Base-by-base conservation (phyloP, 371 early-diverging fungal species). In the Mucor piriformis region DNA sequence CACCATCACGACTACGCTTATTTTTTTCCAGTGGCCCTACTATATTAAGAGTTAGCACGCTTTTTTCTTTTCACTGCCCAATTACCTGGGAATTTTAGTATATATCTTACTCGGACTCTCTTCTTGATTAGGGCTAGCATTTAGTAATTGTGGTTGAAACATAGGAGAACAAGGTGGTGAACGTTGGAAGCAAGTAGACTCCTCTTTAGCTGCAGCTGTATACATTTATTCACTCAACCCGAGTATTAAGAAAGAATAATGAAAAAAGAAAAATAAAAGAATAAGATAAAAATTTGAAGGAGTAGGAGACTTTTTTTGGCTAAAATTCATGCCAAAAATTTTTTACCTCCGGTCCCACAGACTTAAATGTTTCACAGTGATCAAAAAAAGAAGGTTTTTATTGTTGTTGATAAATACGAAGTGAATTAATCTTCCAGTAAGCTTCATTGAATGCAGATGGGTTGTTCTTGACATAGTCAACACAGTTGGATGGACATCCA, bases 401-500 rank as follows among this genome's bases (percentile, higher is more conserved):
- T 49, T 33, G 27, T 62, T 50, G 11, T 15, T 66, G 57, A 25
- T 49, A 70, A 3, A 70, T 56, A 25, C 61, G 61, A 18, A 70
- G 38, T 11, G 34, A 59, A 47, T 65, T 70, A 15, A 66, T 59
- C 23, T 35, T 27, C 54, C 61, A 70, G 35, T 58, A 65, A 23
- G 70, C 59, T 20, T 70, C 44, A 27, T 16, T 51, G 24, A 69
- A 70, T 21, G 50, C 55, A 6, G 15, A 2, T 2, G 66, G 63
- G 16, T 49, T 62, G 16, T 65, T 59, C 0, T 40, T 13, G 20
- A 70, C 70, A 49, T 56, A 70, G 3, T 25, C 34, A 16, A 25
- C 16, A 46, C 70, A 70, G 8, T n/a, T 52, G 10, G 57, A 56
- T 37, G 64, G 66, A 44, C 63, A 70, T 1, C 58, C 58, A n/a